Evolutionary conservation across 805 yeast genomes (phyloP).

Genomic region (Wickerhamomyces chaumierensis): DNA sequence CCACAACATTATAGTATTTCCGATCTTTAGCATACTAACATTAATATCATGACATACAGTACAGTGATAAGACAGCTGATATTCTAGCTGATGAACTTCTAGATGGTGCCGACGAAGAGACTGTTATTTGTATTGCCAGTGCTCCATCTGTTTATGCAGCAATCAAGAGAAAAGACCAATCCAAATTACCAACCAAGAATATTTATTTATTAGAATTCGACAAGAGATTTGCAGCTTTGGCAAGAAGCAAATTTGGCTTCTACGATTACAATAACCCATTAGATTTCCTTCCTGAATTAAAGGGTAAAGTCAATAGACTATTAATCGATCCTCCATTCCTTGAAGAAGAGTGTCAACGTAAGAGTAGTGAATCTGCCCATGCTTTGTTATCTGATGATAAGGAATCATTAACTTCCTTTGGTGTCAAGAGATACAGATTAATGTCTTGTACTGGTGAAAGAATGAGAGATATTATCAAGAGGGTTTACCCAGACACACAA

Average conservation of each 20-base stretch:
- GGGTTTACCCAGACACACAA: slow-evolving; percentile 51
- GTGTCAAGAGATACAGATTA: slow-evolving; percentile 34
- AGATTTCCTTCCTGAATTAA: slow-evolving; percentile 42
- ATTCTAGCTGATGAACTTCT: slow-evolving; percentile 57
- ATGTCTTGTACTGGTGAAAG: slow-evolving; percentile 87
- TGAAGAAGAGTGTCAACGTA: slow-evolving; percentile 70
- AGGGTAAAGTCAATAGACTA: slow-evolving; percentile 56
- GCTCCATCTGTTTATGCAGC: slow-evolving; percentile 94
- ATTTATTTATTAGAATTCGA: slow-evolving; percentile 75
- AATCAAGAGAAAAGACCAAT: slow-evolving; percentile 39
- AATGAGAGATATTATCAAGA: slow-evolving; percentile 53
- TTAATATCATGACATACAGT: slow-evolving; percentile 16
- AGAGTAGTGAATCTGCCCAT: slow-evolving; percentile 52
- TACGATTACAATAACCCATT: slow-evolving; percentile 72
- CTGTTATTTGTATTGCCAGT: slow-evolving; percentile 66
- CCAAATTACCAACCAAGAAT: slow-evolving; percentile 49
- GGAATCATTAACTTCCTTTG: slow-evolving; percentile 25
- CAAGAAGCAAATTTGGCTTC: slow-evolving; percentile 58
- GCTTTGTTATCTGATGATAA: slow-evolving; percentile 36
- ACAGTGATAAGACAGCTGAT: slow-evolving; percentile 62
- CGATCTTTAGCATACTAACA: no score
- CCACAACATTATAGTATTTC: no score
- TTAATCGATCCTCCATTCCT: slow-evolving; percentile 85
- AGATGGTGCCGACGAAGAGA: slow-evolving; percentile 63
- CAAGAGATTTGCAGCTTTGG: slow-evolving; percentile 60